These are phyloP conservation scores for Acanthamoeba sp. DNA, from an alignment of 208 protist species.

Conservation along the genomic window DNA sequence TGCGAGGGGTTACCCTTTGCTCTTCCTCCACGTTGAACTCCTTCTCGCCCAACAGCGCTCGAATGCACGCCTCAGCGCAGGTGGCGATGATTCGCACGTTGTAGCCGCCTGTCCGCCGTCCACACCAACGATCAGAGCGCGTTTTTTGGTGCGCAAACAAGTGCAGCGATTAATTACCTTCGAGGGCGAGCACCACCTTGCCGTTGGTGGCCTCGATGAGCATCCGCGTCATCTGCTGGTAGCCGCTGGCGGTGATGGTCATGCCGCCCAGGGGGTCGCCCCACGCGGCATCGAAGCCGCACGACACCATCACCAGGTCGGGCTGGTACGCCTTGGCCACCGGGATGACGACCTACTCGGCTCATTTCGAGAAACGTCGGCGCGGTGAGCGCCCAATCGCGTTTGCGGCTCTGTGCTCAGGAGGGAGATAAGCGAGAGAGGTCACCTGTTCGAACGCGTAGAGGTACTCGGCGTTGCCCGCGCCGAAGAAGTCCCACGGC, in stretches of 20 bases:
- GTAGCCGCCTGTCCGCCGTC: not conserved
- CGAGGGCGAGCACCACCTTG: slow-evolving; percentile 42
- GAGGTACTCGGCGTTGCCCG: slow-evolving; percentile 2
- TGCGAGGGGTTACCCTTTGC: not conserved
- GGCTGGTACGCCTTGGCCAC: slow-evolving; percentile 59
- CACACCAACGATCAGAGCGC: no score
- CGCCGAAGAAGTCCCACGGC: slow-evolving; percentile 33
- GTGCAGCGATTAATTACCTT: not conserved
- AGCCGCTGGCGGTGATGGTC: slow-evolving; percentile 56
- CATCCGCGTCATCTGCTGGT: slow-evolving; percentile 12
- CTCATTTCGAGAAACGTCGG: no score
- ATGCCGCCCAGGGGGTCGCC: slow-evolving; percentile 46
- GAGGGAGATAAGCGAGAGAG: not conserved
- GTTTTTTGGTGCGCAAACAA: not conserved
- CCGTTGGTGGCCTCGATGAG: slow-evolving; percentile 54
- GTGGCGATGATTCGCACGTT: slow-evolving; percentile 61
- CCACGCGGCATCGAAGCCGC: slow-evolving; percentile 57
- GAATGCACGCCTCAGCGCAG: slow-evolving; percentile 26
- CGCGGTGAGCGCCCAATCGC: no score
- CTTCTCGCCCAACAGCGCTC: slow-evolving; percentile 50
- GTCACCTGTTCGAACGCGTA: slow-evolving; percentile 38
- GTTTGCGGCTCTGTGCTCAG: no score
- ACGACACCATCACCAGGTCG: slow-evolving; percentile 39
- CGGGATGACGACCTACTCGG: slow-evolving; percentile 30
- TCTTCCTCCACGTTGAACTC: slow-evolving; percentile 62